Evolutionary conservation across 208 protist species (phyloP), one percentile per base, ranked within the genome.

Genomic region (Zelonia costaricensis): DNA sequence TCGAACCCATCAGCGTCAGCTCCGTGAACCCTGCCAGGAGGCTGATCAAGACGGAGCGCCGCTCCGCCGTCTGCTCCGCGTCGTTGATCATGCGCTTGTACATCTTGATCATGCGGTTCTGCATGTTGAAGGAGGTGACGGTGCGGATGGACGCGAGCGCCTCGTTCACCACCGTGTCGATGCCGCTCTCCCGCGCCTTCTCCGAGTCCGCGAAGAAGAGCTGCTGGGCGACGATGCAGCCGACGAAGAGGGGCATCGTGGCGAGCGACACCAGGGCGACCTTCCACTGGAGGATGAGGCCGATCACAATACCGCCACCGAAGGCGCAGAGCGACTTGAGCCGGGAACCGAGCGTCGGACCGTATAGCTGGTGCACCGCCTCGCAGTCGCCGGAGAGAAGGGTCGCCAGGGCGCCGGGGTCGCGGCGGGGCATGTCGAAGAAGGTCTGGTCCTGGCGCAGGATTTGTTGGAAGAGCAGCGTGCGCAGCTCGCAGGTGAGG

Each of bases 391-490:
- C 81, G 20, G 84, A 83, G 20, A 93, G 82, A 55, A 93, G 72
- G 2, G 73, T 71, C 15, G 78, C 59, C 20, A 93, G 69, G 1
- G 72, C 69, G 15, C 84, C 87, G 5, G 87, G 60, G 42, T 93
- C 87, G 35, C 82, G 78, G 8, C 77, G 66, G n/a, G 79, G 79
- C 48, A 79, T 88, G 64, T 94, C 88, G 45, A 92, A 94, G 74
- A 92, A 94, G 67, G 68, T 89, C 74, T 86, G 81, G 58, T 94
- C 88, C 59, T 94, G 88, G 15, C 84, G 81, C 12, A 93, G 65
- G 20, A 93, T 82, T 35, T 86, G 72, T 22, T 68, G 76, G 55
- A 91, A 88, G 6, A 93, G 79, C 54, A 65, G 48, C 3, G 76
- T 74, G 43, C 87, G 87, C 13, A 93, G 66, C 8, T 70, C 49